Percentiles rank a stretch among this genome's conserved stretches.
Conservation (phyloP, 2,329 filamentous ascomycete genomes). For the Cladosporium sp. region DNA sequence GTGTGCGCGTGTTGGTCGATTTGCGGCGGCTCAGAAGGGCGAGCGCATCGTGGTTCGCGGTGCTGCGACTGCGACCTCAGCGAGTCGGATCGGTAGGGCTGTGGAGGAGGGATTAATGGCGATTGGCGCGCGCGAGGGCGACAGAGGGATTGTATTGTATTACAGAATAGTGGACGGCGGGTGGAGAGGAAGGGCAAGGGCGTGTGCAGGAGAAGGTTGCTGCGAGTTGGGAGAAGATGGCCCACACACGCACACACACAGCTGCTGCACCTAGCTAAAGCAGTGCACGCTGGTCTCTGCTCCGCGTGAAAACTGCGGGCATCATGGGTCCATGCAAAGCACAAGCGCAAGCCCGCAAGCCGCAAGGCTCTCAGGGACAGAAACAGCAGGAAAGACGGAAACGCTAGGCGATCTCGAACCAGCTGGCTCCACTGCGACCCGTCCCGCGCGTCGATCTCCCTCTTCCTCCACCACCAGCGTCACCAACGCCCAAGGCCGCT, state of each 20-base stretch:
- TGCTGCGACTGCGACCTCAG: conserved; percentile 1
- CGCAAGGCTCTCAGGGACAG: conserved; percentile 1
- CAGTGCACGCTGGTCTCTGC: conserved; percentile 1
- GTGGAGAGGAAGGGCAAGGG: neutral
- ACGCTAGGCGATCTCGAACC: conserved; percentile 7
- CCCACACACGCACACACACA: neutral
- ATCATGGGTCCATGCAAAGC: conserved; percentile 4
- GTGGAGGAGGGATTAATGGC: neutral
- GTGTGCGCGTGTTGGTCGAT: neutral
- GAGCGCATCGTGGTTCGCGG: conserved; percentile 19
- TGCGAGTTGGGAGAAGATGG: conserved; percentile 10
- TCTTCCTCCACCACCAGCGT: neutral
- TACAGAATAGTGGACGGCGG: neutral
- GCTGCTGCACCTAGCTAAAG: conserved; percentile 10
- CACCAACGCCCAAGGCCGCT: neutral
- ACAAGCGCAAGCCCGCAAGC: neutral
- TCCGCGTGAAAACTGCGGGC: conserved; percentile 4
- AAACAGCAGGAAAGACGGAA: neutral
- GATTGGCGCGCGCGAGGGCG: neutral
- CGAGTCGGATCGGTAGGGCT: neutral
- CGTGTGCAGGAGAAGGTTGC: neutral
- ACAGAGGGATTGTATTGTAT: neutral
- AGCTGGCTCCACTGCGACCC: neutral
- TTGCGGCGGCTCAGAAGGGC: conserved; percentile 14
- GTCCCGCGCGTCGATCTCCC: conserved; percentile 7